Percentiles rank a stretch among this genome's conserved stretches.
Evolutionary conservation across 352 stramenopile genomes (phyloP).

Genomic region (Phytophthora brassicae): DNA sequence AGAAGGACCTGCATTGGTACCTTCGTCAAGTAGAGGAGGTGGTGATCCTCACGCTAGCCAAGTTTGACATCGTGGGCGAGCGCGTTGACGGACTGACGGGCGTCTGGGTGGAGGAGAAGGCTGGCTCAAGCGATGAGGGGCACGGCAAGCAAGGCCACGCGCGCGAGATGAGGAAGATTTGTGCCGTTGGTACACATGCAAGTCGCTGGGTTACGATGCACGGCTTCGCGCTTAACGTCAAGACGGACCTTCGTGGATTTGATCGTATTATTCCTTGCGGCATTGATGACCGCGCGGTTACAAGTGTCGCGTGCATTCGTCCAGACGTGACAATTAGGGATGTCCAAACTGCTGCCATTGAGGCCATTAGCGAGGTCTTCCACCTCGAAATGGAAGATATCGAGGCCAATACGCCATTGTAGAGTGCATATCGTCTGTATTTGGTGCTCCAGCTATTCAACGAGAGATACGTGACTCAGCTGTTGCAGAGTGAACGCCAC

Average conservation of each 20-base stretch:
- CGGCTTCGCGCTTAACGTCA: slow-evolving; percentile 97
- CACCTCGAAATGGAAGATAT: slow-evolving; percentile 59
- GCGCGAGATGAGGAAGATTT: slow-evolving; percentile 93
- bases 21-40: slow-evolving; percentile 95
- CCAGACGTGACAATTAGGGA: slow-evolving; percentile 51
- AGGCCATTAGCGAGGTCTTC: slow-evolving; percentile 73
- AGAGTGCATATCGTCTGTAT: slow-evolving; percentile 24
- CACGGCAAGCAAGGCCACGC: slow-evolving; percentile 35
- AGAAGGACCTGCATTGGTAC: slow-evolving; percentile 98
- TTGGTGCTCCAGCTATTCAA: slow-evolving; percentile 20
- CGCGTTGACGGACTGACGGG: slow-evolving; percentile 93
- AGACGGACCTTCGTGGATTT: slow-evolving; percentile 91
- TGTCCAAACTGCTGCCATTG: slow-evolving; percentile 69
- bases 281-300: slow-evolving; percentile 90
- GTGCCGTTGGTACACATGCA: slow-evolving; percentile 94
- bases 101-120: slow-evolving; percentile 93
- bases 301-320: slow-evolving; percentile 67
- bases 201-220: slow-evolving; percentile 98
- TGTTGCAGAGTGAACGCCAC: slow-evolving; percentile 34
- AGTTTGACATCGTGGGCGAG: slow-evolving; percentile 87
- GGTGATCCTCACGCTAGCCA: slow-evolving; percentile 90
- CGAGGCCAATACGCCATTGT: slow-evolving; percentile 39
- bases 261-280: slow-evolving; percentile 97
- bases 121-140: slow-evolving; percentile 8
- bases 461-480: slow-evolving; percentile 21